These are phyloP conservation scores for Heterobasidion occidentale DNA, from an alignment of 1,284 basidiomycete genomes.

Conservation along the genomic window DNA sequence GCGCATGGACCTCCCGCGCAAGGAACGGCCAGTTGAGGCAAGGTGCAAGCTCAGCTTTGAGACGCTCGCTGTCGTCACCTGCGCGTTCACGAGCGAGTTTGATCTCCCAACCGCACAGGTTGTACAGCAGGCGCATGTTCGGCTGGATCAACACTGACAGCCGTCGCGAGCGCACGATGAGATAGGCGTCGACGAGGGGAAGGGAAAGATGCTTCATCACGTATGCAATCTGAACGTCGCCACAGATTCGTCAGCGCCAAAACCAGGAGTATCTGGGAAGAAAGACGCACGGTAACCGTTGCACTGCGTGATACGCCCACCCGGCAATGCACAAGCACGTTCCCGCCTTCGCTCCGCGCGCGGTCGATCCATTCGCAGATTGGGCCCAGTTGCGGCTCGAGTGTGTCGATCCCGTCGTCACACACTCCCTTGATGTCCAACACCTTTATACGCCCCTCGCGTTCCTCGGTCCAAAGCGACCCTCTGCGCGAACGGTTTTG, in stretches of 20 bases:
- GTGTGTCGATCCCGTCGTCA: slow-evolving; percentile 94
- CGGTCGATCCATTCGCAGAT: slow-evolving; percentile 93
- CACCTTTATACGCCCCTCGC: slow-evolving; percentile 82
- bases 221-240: slow-evolving; percentile 71
- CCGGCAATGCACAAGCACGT: slow-evolving; percentile 92
- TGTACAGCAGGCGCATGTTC: slow-evolving; percentile 89
- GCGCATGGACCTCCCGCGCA: slow-evolving; percentile 67
- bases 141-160: slow-evolving; percentile 89
- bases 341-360: slow-evolving; percentile 76
- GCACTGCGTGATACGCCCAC: slow-evolving; percentile 93
- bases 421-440: slow-evolving; percentile 85
- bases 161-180: slow-evolving; percentile 79
- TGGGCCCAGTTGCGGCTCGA: slow-evolving; percentile 80
- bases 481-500: slow-evolving; percentile 36
- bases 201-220: slow-evolving; percentile 92
- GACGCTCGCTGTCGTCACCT: slow-evolving; percentile 35
- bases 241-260: neutral
- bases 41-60: slow-evolving; percentile 49
- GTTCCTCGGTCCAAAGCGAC: slow-evolving; percentile 81
- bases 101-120: slow-evolving; percentile 90
- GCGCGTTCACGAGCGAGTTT: slow-evolving; percentile 69
- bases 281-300: slow-evolving; percentile 70
- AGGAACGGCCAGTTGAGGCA: slow-evolving; percentile 74
- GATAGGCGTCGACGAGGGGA: slow-evolving; percentile 87
- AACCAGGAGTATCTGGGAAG: slow-evolving; percentile 3